phyloP scores from a whole-genome alignment of 1,139 yeast species.

The Candida sanyaensis region DNA sequence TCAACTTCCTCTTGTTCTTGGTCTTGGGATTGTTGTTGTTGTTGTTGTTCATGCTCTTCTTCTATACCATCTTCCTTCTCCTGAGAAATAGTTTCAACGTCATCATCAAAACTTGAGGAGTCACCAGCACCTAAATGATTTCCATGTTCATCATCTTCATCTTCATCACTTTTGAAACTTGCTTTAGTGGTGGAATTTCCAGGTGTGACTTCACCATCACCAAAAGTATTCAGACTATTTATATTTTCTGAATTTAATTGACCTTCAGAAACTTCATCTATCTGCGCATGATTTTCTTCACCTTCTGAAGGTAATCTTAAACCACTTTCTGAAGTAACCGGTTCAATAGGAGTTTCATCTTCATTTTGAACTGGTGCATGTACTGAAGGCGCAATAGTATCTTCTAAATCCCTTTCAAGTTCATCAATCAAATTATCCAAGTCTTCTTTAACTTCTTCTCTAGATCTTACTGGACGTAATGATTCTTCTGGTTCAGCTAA shows the following conservation, averaged over 20 bases:
- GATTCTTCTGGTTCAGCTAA: not conserved
- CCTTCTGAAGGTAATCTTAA: not conserved
- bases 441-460: not conserved
- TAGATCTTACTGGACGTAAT: not conserved
- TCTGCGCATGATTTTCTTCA: not conserved
- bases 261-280: not conserved
- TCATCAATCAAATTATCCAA: not conserved
- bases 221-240: slow-evolving; percentile 7
- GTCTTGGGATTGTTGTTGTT: not conserved
- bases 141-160: slow-evolving; percentile 19
- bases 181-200: slow-evolving; percentile 34
- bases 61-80: slow-evolving; percentile 21
- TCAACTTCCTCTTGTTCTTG: too few relatives aligned
- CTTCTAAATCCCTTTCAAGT: slow-evolving; percentile 1
- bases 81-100: slow-evolving; percentile 35
- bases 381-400: not conserved
- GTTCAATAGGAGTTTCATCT: not conserved
- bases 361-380: not conserved
- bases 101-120: slow-evolving; percentile 33
- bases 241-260: slow-evolving; percentile 1
- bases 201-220: slow-evolving; percentile 40
- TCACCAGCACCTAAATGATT: slow-evolving; percentile 10
- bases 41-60: not conserved
- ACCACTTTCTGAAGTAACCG: not conserved
- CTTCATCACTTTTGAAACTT: slow-evolving; percentile 32